Base-by-base conservation (phyloP, 2,329 filamentous ascomycete genomes). In the Septoria linicola region DNA sequence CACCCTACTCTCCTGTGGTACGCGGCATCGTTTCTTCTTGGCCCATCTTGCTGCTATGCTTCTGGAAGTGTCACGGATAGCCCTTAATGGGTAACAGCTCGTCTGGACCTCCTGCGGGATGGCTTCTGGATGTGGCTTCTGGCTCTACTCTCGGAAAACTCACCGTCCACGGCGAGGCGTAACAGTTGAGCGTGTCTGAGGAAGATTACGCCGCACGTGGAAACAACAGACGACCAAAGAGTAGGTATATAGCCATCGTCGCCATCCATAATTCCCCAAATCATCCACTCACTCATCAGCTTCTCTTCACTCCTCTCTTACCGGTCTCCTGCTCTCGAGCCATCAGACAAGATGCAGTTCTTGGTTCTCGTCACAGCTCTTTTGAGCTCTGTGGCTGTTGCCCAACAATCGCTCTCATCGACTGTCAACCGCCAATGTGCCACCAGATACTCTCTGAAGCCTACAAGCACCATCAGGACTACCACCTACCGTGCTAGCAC, bases 261-360 rank as follows among this genome's bases (percentile, higher is more conserved):
- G 25, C 30, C 25, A 21, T n/a, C 27, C 19, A 19, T 5, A 4
- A 31, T 23, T 34, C 25, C 25, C 21, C 8, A 39, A 25, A 48
- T 25, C 44, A 47, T 47, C 44, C 36, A 32, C 44, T 48, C 44
- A 34, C 17, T 31, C 44, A 41, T 48, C 35, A 23, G 25, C 35
- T 19, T 41, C 23, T 25, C 34, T 34, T 17, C 36, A 20, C 36
- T 40, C 23, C 36, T 17, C 35, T 20, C 36, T 8, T 16, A 17
- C 35, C 44, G 44, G 44, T 41, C 25, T 41, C 14, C 25, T 25
- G 19, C 17, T 17, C 30, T 27, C 17, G 27, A 23, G 36, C 35
- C 25, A 14, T 27, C n/a, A 16, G 13, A 13, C 16, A 48, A 27
- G 20, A 48, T 48, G 44, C 44, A 48, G 13, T 34, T 48, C n/a